These are phyloP conservation scores for Xylaria sp. DNA, from an alignment of 2,329 filamentous ascomycete species.

Conservation along the genomic window DNA sequence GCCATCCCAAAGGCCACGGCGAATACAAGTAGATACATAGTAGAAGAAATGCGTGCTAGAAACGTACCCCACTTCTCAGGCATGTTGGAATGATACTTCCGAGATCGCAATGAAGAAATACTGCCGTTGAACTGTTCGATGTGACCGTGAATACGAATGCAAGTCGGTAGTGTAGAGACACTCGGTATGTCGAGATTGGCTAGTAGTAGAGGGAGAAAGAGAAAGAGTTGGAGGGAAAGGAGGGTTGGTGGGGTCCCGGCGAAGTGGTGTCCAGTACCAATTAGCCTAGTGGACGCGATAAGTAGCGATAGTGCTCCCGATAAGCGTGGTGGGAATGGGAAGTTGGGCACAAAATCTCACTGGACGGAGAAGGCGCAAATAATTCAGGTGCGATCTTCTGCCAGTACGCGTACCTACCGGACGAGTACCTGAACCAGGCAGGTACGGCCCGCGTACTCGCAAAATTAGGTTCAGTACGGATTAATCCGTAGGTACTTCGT, in stretches of 20 bases:
- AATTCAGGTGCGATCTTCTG: neutral
- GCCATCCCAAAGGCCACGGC: neutral
- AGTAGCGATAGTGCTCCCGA: neutral
- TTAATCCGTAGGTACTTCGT: too few species aligned
- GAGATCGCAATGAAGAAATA: neutral
- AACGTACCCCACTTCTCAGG: conserved; percentile 40
- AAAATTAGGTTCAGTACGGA: too few species aligned
- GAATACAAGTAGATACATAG: neutral
- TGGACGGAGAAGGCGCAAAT: neutral
- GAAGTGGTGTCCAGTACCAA: neutral
- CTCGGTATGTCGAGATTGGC: neutral
- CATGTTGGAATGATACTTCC: conserved; percentile 27
- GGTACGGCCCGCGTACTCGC: too few species aligned
- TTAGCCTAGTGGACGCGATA: neutral
- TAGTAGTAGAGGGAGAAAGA: neutral
- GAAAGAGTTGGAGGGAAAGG: neutral
- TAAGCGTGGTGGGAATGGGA: neutral
- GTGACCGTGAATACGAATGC: neutral
- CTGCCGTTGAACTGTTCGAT: neutral
- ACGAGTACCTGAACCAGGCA: too few species aligned
- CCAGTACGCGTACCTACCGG: neutral
- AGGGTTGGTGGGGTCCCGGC: neutral
- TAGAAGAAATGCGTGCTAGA: conserved; percentile 7
- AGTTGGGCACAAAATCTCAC: conserved; percentile 16
- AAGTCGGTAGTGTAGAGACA: neutral